A percentile compares a stretch with the other conserved stretches of the same genome.
Evolutionary conservation across 2,329 filamentous ascomycete species (phyloP).

Genomic region (Hypocrella siamensis): DNA sequence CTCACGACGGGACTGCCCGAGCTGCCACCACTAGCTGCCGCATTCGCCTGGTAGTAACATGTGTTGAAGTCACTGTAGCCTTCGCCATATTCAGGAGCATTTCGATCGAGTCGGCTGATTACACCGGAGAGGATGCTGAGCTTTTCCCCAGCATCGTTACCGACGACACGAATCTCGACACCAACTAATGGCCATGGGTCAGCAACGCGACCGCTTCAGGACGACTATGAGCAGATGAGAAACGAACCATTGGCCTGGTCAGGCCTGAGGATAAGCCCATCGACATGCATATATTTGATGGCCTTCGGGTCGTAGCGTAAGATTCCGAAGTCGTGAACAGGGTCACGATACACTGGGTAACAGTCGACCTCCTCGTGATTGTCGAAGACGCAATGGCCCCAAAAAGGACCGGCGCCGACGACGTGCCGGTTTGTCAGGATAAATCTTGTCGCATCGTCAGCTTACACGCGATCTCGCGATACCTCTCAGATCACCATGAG

Average conservation of each 20-base stretch:
- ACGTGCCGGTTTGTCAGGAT: constrained; percentile 86
- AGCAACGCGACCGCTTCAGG: constrained; percentile 3
- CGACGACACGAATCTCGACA: constrained; percentile 88
- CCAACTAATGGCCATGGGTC: constrained; percentile 42
- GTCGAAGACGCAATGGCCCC: constrained; percentile 96
- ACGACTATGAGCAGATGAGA: background rate
- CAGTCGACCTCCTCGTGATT: constrained; percentile 97
- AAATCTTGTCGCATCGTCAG: too few species aligned
- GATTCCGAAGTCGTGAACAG: constrained; percentile 96
- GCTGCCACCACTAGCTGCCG: constrained; percentile 88
- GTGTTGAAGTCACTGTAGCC: constrained; percentile 96
- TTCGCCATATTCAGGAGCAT: constrained; percentile 94
- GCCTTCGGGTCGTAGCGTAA: constrained; percentile 88
- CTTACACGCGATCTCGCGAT: too few species aligned
- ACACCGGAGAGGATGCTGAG: constrained; percentile 95
- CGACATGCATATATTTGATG: constrained; percentile 93
- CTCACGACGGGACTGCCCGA: constrained; percentile 98
- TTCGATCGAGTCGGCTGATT: constrained; percentile 88
- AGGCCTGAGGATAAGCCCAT: constrained; percentile 64
- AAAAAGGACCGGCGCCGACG: constrained; percentile 88
- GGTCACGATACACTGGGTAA: constrained; percentile 91
- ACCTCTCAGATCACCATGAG: too few species aligned
- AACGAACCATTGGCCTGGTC: constrained; percentile 57
- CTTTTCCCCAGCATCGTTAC: constrained; percentile 97
- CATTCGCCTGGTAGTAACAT: constrained; percentile 95